Conservation (phyloP, 768 basidiomycete species). For the Austroboletus eburneus region DNA sequence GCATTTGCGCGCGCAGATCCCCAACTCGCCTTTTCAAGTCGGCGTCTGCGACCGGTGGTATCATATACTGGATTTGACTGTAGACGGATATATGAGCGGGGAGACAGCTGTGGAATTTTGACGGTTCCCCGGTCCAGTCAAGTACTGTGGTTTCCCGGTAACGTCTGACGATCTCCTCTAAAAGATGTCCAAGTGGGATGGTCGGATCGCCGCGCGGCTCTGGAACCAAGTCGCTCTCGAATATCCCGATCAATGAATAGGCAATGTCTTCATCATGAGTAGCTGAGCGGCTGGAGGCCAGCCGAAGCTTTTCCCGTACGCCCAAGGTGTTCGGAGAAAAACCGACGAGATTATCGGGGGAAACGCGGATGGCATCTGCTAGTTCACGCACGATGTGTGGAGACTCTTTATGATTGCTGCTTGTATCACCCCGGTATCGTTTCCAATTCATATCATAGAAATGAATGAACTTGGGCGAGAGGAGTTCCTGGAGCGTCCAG, state of each 20-base stretch:
- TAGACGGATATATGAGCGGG: conserved; percentile 8
- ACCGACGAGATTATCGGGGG: neutral
- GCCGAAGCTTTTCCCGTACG: neutral
- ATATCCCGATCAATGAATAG: neutral
- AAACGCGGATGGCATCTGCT: neutral
- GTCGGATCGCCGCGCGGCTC: neutral
- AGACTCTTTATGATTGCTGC: neutral
- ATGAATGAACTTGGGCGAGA: neutral
- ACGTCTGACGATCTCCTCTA: conserved; percentile 8
- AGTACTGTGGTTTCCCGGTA: conserved; percentile 6
- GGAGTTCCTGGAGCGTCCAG: neutral
- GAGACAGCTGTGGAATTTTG: conserved; percentile 12
- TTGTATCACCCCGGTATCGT: neutral
- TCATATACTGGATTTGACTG: neutral
- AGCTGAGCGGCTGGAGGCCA: neutral
- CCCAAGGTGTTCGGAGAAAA: neutral
- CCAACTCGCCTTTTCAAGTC: neutral
- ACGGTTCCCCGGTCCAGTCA: conserved; percentile 11
- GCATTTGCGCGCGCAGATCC: neutral
- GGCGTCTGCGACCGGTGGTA: neutral
- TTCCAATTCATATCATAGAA: neutral
- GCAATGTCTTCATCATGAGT: neutral
- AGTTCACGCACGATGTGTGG: neutral
- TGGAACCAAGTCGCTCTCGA: neutral
- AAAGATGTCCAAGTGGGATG: conserved; percentile 1